Conservation (phyloP, 2,329 filamentous ascomycete species). For the Paecilomyces fulvus region DNA sequence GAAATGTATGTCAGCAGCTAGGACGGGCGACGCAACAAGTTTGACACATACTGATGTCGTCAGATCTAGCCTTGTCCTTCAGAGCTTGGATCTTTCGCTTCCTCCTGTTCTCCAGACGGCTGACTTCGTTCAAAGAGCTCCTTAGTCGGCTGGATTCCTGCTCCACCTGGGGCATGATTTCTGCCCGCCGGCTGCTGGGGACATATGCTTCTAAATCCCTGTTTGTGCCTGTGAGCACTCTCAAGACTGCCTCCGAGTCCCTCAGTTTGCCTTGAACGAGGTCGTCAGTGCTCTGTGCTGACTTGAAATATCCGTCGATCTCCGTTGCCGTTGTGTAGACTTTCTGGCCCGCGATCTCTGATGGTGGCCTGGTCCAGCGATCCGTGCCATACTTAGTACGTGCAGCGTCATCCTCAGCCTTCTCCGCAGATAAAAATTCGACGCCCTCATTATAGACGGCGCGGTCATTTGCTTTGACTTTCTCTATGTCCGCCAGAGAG, state of each 20-base stretch:
- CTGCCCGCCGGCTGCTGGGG: conserved; percentile 70
- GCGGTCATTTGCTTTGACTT: conserved; percentile 71
- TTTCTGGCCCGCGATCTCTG: conserved; percentile 60
- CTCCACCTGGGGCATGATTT: conserved; percentile 73
- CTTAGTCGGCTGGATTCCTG: conserved; percentile 69
- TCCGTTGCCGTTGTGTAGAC: conserved; percentile 68
- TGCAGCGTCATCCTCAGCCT: conserved; percentile 70
- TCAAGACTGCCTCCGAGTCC: conserved; percentile 65
- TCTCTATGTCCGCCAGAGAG: conserved; percentile 81
- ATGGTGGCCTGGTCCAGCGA: conserved; percentile 66
- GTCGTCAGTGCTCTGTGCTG: conserved; percentile 57
- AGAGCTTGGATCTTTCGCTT: conserved; percentile 71
- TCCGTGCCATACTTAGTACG: conserved; percentile 77
- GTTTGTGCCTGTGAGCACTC: conserved; percentile 69
- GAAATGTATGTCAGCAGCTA: conserved; percentile 4
- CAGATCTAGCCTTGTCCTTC: conserved; percentile 68
- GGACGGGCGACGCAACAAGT: not conserved
- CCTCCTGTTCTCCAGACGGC: conserved; percentile 70
- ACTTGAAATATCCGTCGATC: conserved; percentile 79
- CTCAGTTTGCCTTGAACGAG: conserved; percentile 71
- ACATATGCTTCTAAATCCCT: conserved; percentile 80
- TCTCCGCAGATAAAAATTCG: conserved; percentile 67
- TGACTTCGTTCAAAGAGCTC: conserved; percentile 74
- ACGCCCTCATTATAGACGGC: conserved; percentile 76
- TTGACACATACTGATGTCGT: conserved; percentile 64